A percentile compares a stretch with the other conserved stretches of the same genome.
Evolutionary conservation across 805 yeast genomes (phyloP).

Genomic region (Hanseniaspora lindneri): DNA sequence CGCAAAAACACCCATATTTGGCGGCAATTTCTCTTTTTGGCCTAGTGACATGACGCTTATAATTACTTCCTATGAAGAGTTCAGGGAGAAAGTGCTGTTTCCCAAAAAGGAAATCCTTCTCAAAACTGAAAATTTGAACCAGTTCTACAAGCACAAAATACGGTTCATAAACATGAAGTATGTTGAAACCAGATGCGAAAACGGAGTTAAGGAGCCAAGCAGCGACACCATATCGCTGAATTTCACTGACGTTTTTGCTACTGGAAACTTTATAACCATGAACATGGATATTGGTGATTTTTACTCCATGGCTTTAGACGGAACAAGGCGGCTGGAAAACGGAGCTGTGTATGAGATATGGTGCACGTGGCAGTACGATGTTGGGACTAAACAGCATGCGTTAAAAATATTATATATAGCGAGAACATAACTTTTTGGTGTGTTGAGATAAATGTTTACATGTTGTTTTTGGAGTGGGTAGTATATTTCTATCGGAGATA

Average conservation of each 20-base stretch:
- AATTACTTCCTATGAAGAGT: neutral
- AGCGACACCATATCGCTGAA: neutral
- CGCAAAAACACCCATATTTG: too few relatives aligned
- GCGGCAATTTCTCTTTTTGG: too few relatives aligned
- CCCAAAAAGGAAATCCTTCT: neutral
- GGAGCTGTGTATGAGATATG: neutral
- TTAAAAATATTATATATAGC: neutral
- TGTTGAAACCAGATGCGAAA: neutral
- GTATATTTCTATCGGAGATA: too few relatives aligned
- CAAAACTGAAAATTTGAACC: neutral
- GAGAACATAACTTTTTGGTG: neutral
- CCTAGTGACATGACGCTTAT: neutral
- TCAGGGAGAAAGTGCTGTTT: neutral
- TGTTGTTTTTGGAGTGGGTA: too few relatives aligned
- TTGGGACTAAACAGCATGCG: neutral
- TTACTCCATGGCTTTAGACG: neutral
- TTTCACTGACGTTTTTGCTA: neutral
- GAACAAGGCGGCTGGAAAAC: neutral
- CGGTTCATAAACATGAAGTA: neutral
- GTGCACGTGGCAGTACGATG: neutral
- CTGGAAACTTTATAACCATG: neutral
- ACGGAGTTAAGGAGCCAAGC: neutral
- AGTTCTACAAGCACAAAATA: neutral
- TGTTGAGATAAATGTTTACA: too few relatives aligned
- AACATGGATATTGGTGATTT: neutral